These are phyloP conservation scores for Calocybe indica DNA, from an alignment of 768 basidiomycete genomes.

Conservation along the genomic window DNA sequence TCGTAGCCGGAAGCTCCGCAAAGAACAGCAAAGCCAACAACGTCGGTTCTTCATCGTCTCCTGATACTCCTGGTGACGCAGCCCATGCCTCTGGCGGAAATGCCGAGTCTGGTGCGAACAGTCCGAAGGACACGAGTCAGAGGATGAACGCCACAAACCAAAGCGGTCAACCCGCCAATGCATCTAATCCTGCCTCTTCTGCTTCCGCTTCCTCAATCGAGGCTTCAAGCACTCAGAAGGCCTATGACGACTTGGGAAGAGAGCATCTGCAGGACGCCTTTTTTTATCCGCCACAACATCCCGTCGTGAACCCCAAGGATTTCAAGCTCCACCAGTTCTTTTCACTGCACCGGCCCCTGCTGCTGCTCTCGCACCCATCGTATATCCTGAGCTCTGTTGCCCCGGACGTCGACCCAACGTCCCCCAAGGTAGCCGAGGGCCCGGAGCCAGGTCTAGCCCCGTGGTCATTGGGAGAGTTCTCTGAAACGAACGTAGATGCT, in stretches of 20 bases:
- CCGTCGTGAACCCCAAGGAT: slow-evolving; percentile 55
- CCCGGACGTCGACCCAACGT: slow-evolving; percentile 11
- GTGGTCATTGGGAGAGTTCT: slow-evolving; percentile 32
- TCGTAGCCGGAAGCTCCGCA: slow-evolving; percentile 26
- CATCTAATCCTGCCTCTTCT: slow-evolving; percentile 3
- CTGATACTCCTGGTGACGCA: slow-evolving; percentile 12
- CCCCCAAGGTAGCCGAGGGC: slow-evolving; percentile 8
- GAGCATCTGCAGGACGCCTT: neutral
- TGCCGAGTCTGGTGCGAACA: neutral
- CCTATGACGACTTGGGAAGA: neutral
- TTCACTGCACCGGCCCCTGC: slow-evolving; percentile 72
- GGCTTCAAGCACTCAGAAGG: neutral
- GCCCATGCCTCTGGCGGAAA: slow-evolving; percentile 10
- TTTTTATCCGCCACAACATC: slow-evolving; percentile 33
- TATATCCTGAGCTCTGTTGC: slow-evolving; percentile 38
- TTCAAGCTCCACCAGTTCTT: slow-evolving; percentile 84
- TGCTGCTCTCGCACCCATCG: slow-evolving; percentile 59
- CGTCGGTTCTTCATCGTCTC: slow-evolving; percentile 5
- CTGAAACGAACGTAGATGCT: slow-evolving; percentile 54
- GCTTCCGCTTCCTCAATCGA: slow-evolving; percentile 10
- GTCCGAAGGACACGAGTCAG: neutral
- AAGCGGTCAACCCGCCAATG: slow-evolving; percentile 3
- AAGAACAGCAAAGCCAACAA: slow-evolving; percentile 22
- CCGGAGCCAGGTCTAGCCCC: slow-evolving; percentile 11
- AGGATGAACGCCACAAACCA: slow-evolving; percentile 1